Evolutionary conservation across 345 rosid species (phyloP), one percentile per base, ranked within the genome.

Genomic region (Mallotus nudiflorus): DNA sequence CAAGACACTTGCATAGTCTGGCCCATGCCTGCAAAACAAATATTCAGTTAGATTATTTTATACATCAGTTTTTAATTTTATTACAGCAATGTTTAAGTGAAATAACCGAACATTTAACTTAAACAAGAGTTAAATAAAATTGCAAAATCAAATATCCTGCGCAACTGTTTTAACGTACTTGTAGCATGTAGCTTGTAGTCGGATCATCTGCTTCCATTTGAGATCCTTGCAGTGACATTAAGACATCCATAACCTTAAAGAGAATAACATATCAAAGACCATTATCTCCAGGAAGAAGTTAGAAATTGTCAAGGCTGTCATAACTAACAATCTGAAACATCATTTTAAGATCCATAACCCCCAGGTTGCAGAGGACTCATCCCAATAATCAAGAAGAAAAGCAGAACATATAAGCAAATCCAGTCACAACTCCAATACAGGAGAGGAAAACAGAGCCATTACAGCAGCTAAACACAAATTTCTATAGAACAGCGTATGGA

Each of bases 121-220:
- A 1, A 65, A 9, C 19, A 59, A 1, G 27, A 37, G 16, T 7
- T 10, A 35, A 15, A 45, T 12, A 54, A 14, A 27, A 22, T 6
- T 22, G 31, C 20, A 69, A 42, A 62, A 63, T 60, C 28, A 71
- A 27, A 42, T 65, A 6, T 27, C 27, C 33, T 49, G 12, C 22
- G 18, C 22, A 11, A 31, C 20, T 33, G 22, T n/a, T 29, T 55
- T 57, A 35, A 74, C 82, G 73, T 78, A 93, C 98, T 81, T 93
- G 97, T 71, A 94, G 77, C 97, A 94, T 91, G 83, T 94, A 94
- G 77, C 98, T 94, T 12, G 93, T 91, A 35, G 96, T 94, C n/a
- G 96, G 98, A 77, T 94, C 98, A 55, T 94, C 98, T 50, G 98
- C 81, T 84, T 94, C 98, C 97, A 94, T 84, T 75, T 87, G 84